Evolutionary conservation across 2,329 filamentous ascomycete genomes (phyloP), one percentile per base, ranked within the genome.

Genomic region (Cryphonectria carpinicola): DNA sequence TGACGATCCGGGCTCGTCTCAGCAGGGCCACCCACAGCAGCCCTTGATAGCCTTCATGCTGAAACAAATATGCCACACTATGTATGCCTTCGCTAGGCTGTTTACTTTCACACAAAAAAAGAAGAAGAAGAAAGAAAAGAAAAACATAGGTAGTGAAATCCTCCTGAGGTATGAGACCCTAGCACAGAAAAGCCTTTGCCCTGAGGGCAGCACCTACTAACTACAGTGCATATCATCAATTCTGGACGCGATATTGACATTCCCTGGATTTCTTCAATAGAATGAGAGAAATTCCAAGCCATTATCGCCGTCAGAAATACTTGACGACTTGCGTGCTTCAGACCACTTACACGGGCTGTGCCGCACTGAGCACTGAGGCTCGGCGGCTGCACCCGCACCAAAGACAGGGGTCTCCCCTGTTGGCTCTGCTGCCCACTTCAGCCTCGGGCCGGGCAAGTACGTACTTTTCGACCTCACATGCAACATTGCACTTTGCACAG

Each of bases 391-490:
- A 46, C 63, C 63, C 63, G 62, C 22, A 8, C 25, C n/a, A 32
- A 65, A 11, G 43, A 65, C 63, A 65, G 63, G 63, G 63, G 19
- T 49, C 6, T 63, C 37, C 25, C 10, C 28, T 49, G 43, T 49
- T 49, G 43, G 17, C 3, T 32, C 32, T 32, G 4, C 43, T 49
- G 43, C 19, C 62, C 39, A 35, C 41, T 35, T 65, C 25, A 49
- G 43, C 28, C 63, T 65, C 25, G 22, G 37, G 35, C 5, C 25
- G 28, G 25, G 13, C 0, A 19, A 32, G 25, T 52, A 65, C 43
- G 62, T 65, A 65, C 22, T 32, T 22, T 49, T 65, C 43, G 63
- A 65, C 63, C 52, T 65, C 63, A 65, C 43, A 35, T 43, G 37
- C 17, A 28, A 52, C 41, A 28, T 46, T 4, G 37, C 35, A 64